A percentile compares a stretch with the other conserved stretches of the same genome.
phyloP scores from a whole-genome alignment of 2,329 filamentous ascomycete genomes.

The Sclerotinia minor region DNA sequence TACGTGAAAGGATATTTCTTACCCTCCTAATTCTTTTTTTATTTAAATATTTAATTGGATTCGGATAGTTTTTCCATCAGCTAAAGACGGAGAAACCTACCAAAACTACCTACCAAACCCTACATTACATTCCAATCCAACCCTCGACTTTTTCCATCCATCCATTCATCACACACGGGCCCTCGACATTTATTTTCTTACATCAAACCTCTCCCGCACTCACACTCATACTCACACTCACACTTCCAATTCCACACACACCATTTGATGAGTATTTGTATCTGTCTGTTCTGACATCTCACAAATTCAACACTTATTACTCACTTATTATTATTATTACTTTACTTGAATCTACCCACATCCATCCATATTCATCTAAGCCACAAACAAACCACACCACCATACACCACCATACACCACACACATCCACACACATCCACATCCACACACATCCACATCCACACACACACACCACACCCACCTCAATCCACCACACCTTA shows the following conservation, averaged over 20 bases:
- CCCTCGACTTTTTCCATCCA: background rate
- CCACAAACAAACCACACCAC: background rate
- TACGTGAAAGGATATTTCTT: background rate
- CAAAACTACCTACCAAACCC: background rate
- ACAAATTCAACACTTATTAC: background rate
- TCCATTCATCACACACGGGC: background rate
- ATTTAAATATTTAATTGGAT: background rate
- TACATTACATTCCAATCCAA: background rate
- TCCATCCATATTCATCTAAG: background rate
- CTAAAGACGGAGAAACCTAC: background rate
- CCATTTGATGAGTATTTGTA: too few relatives aligned
- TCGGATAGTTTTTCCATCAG: background rate
- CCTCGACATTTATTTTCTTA: background rate
- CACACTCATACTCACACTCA: background rate
- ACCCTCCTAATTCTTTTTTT: too few relatives aligned
- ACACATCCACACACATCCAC: too few relatives aligned
- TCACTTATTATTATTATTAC: background rate
- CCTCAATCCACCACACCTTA: background rate
- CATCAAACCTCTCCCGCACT: background rate
- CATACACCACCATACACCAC: too few relatives aligned
- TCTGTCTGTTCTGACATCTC: background rate
- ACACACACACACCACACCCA: too few relatives aligned
- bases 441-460: too few relatives aligned
- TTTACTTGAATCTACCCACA: background rate
- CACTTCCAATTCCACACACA: background rate